These are phyloP conservation scores for Kwoniella sp. DNA, from an alignment of 768 basidiomycete species.

Conservation along the genomic window DNA sequence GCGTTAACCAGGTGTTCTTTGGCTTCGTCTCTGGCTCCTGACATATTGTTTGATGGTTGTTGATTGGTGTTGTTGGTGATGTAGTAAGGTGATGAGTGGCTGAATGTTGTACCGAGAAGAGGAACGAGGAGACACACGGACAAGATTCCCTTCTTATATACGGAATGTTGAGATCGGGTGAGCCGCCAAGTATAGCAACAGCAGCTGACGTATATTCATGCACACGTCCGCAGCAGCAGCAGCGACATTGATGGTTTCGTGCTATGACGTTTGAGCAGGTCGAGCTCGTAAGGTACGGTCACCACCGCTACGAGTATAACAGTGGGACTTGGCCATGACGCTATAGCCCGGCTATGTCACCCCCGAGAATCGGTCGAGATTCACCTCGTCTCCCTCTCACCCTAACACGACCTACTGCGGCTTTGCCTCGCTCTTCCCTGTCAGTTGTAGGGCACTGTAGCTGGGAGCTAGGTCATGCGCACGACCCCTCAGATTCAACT, in stretches of 20 bases:
- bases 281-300: not conserved
- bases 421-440: not conserved
- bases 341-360: slow-evolving; percentile 1
- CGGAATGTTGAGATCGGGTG: not conserved
- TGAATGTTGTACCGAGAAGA: not conserved
- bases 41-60: slow-evolving; percentile 13
- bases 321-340: not conserved
- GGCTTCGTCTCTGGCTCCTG: slow-evolving; percentile 11
- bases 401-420: not conserved
- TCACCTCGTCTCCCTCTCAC: not conserved
- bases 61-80: slow-evolving; percentile 9
- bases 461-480: too few relatives aligned
- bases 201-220: not conserved
- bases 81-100: not conserved
- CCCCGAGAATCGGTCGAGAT: not conserved
- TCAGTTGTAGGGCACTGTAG: too few relatives aligned
- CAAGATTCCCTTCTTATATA: slow-evolving; percentile 7
- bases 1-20: slow-evolving; percentile 19
- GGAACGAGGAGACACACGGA: not conserved
- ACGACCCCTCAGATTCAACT: too few relatives aligned
- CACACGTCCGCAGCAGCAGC: not conserved
- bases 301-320: not conserved
- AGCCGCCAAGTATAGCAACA: too few relatives aligned
- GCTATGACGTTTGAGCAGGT: not conserved
- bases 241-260: not conserved